Conservation (phyloP, 331 rosid genomes). For the Cydonia oblonga region DNA sequence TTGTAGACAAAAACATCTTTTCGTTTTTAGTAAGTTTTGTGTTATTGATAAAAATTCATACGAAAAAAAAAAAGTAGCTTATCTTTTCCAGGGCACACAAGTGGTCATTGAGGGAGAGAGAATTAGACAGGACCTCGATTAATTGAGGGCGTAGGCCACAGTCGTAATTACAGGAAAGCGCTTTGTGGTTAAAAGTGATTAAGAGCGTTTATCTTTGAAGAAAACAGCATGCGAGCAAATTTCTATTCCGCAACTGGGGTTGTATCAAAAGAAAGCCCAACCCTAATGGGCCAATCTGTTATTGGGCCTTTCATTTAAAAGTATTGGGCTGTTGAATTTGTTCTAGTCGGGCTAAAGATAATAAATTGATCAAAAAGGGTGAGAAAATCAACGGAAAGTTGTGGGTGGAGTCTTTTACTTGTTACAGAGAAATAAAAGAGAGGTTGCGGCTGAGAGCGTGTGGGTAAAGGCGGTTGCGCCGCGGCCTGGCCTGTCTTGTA, state of each 20-base stretch:
- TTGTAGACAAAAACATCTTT: too few species aligned
- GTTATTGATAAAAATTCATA: too few species aligned
- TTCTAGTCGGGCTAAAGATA: background rate
- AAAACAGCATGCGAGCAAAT: background rate
- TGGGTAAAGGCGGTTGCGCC: conserved; percentile 11
- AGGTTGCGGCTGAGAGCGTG: background rate
- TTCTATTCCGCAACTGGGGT: background rate
- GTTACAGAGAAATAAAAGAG: background rate
- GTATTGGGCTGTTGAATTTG: background rate
- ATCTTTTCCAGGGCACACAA: too few species aligned
- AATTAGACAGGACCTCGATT: background rate
- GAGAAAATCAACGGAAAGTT: background rate
- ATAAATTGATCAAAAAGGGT: background rate
- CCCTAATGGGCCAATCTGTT: background rate
- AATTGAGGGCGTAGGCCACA: background rate
- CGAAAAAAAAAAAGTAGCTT: too few species aligned
- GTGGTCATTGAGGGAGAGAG: background rate
- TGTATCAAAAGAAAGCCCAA: background rate
- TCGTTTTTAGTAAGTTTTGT: too few species aligned
- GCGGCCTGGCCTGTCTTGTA: background rate
- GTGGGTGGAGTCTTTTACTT: background rate
- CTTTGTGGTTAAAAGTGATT: background rate
- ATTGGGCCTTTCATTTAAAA: too few species aligned
- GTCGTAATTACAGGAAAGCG: too few species aligned
- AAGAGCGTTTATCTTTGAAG: too few species aligned